phyloP scores from a whole-genome alignment of 2,329 filamentous ascomycete genomes.

The Alternaria solani region DNA sequence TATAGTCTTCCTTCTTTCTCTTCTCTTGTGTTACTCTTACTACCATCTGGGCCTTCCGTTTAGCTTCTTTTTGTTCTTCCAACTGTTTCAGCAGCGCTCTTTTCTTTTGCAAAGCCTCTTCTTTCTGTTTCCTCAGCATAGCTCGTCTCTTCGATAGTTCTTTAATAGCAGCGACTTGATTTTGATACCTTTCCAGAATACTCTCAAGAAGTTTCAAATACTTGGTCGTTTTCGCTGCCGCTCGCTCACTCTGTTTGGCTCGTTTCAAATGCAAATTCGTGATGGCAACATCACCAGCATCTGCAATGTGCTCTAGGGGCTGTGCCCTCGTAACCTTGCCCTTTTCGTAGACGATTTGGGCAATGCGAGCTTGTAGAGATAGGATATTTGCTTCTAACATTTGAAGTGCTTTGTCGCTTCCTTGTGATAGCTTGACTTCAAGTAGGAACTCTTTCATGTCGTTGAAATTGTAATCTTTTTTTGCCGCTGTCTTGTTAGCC shows the following conservation, averaged over 20 bases:
- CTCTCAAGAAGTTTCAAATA: neutral
- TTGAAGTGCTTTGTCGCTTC: neutral
- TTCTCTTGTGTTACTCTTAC: neutral
- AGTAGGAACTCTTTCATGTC: neutral
- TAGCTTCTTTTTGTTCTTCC: neutral
- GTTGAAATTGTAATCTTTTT: neutral
- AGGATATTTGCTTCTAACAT: constrained; percentile 4
- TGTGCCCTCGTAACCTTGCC: neutral
- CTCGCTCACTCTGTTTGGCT: neutral
- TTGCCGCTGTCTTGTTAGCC: neutral
- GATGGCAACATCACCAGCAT: neutral
- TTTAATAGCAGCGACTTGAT: neutral
- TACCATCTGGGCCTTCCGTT: neutral
- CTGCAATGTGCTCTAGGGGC: neutral
- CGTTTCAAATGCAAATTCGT: neutral
- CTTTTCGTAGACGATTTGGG: neutral
- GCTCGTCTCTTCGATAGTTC: neutral
- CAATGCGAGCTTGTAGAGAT: neutral
- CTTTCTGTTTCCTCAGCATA: constrained; percentile 1
- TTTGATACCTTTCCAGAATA: neutral
- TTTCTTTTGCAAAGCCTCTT: neutral
- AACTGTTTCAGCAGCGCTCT: constrained; percentile 3
- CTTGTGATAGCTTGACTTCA: neutral
- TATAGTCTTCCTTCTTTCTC: neutral
- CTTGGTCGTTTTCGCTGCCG: neutral